Evolutionary conservation across 2,329 filamentous ascomycete species (phyloP), one percentile per base, ranked within the genome.

Genomic region (Sphaerulina populicola): DNA sequence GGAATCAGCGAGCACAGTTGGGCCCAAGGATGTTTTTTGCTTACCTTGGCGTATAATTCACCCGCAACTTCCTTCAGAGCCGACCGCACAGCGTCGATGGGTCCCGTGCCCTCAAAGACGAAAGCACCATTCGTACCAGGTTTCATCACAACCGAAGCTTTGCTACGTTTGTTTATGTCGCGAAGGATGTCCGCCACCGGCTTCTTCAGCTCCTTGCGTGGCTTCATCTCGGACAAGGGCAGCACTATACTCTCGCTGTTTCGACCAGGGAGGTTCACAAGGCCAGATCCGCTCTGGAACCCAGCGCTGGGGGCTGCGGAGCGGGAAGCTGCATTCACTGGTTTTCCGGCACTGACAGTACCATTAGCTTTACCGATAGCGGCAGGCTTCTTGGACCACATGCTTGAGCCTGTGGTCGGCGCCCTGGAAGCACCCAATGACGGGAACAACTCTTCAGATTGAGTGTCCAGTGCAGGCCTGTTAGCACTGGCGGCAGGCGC

Each of bases 381-480:
- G 21, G 74, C 70, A 52, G 76, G 73, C 66, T 77, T 82, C 71
- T 84, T 86, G 57, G 85, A 85, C 89, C 91, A 96, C 60, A 86
- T 82, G 41, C 84, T 81, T 42, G 83, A 77, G 53, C 81, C 77
- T 59, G 80, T 78, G 56, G 78, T 70, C 14, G 72, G 70, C 31
- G 81, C 74, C 70, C 89, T 90, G 47, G 81, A 74, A 56, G 80
- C 77, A 48, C 90, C 91, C 42, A 98, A 80, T 61, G 90, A 83
- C n/a, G 93, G 93, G 77, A 98, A 98, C 53, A 87, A 75, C 70
- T 97, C 90, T 66, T 94, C 86, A 14, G 88, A 94, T 64, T 87
- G 79, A 15, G 88, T 90, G 69, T 97, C 88, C 55, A 96, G 73
- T 47, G 76, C 62, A 39, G 72, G 60, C 51, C 63, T 62, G 23